Evolutionary conservation across 306 rosid genomes (phyloP).

Genomic region (Pterocarpus macrocarpus): DNA sequence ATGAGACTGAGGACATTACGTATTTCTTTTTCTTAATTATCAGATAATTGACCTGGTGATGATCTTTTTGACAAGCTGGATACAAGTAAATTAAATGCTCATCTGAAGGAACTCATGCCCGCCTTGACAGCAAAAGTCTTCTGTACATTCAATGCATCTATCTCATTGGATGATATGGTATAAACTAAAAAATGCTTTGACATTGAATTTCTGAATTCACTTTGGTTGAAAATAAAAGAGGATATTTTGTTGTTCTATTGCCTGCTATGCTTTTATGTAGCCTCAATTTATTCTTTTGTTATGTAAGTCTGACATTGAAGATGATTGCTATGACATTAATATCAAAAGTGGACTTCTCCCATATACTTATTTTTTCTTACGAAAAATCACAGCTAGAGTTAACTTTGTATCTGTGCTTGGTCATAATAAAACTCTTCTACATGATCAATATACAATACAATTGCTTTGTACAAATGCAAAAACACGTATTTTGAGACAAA

Average conservation of each 20-base stretch:
- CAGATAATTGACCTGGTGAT: conserved; percentile 76
- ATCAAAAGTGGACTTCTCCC: too few species aligned
- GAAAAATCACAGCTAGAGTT: too few species aligned
- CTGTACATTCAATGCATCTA: conserved; percentile 95
- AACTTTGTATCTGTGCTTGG: too few species aligned
- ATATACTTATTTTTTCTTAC: too few species aligned
- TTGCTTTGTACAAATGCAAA: background rate
- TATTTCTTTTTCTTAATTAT: conserved; percentile 25
- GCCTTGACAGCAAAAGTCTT: conserved; percentile 98
- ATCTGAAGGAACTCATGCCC: conserved; percentile 96
- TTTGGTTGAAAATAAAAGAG: too few species aligned
- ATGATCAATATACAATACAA: background rate
- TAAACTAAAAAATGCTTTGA: background rate
- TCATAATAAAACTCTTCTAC: too few species aligned
- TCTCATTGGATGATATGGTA: conserved; percentile 93
- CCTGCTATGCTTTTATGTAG: background rate
- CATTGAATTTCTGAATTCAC: background rate
- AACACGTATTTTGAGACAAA: background rate
- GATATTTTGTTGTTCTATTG: background rate
- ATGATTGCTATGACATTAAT: too few species aligned
- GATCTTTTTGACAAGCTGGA: conserved; percentile 92
- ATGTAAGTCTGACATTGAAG: conserved; percentile 12
- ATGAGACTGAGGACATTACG: conserved; percentile 32
- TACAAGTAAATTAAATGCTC: conserved; percentile 90
- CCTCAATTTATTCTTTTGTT: background rate